Conservation (phyloP, 2,329 filamentous ascomycete genomes). For the Colletotrichum theobromicola region DNA sequence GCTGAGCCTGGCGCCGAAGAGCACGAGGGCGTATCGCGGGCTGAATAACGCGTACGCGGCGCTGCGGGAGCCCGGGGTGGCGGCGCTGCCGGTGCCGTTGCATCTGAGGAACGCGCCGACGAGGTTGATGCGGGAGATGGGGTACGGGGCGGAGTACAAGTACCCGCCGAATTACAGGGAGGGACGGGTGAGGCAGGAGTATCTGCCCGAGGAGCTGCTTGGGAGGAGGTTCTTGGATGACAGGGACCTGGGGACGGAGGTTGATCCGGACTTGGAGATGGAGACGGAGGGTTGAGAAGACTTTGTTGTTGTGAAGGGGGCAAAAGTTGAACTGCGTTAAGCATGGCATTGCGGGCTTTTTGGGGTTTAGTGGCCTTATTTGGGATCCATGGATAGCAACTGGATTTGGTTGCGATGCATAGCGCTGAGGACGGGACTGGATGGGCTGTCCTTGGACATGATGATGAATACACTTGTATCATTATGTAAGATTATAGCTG, state of each 20-base stretch:
- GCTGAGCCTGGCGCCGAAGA: constrained; percentile 81
- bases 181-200: constrained; percentile 84
- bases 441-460: neutral
- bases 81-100: constrained; percentile 80
- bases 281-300: constrained; percentile 20
- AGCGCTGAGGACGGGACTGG: neutral
- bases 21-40: constrained; percentile 83
- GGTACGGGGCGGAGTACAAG: constrained; percentile 91
- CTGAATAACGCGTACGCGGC: constrained; percentile 82
- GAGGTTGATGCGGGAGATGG: constrained; percentile 88
- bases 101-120: constrained; percentile 94
- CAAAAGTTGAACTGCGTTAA: neutral
- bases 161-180: constrained; percentile 92
- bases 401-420: neutral
- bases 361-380: neutral
- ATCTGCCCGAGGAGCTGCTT: constrained; percentile 78
- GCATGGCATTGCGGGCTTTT: neutral
- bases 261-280: constrained; percentile 72
- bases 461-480: neutral
- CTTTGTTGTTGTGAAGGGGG: neutral
- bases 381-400: neutral
- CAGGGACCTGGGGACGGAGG: constrained; percentile 75
- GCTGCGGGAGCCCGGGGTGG: constrained; percentile 82
- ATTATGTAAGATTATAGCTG: neutral
- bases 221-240: constrained; percentile 81